Conservation (phyloP, 78 protist genomes). For the Dictyostelium discoideum region DNA sequence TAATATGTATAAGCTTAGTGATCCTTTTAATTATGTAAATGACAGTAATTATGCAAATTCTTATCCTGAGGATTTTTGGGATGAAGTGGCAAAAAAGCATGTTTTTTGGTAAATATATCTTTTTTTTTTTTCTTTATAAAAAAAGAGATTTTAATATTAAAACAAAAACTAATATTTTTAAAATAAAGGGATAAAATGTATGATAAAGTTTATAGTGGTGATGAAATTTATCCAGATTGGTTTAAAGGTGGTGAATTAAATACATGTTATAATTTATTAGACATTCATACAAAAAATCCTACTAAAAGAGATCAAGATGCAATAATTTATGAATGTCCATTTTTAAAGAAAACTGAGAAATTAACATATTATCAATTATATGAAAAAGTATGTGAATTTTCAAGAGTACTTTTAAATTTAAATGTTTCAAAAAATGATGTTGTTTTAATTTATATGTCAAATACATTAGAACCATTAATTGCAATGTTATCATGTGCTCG, state of each 20-base stretch:
- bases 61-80: neutral
- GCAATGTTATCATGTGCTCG: slow-evolving; percentile 97
- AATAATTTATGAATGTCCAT: slow-evolving; percentile 46
- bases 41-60: neutral
- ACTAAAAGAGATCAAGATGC: slow-evolving; percentile 12
- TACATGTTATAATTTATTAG: slow-evolving; percentile 85
- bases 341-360: slow-evolving; percentile 56
- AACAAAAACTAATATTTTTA: too few species aligned
- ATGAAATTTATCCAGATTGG: slow-evolving; percentile 69
- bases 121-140: neutral
- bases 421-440: slow-evolving; percentile 89
- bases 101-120: neutral
- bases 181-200: slow-evolving; percentile 7
- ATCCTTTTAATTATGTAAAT: neutral
- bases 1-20: neutral
- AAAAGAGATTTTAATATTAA: too few species aligned
- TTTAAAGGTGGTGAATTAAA: slow-evolving; percentile 88
- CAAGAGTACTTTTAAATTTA: slow-evolving; percentile 80
- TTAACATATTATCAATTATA: slow-evolving; percentile 6
- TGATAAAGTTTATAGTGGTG: slow-evolving; percentile 6
- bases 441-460: slow-evolving; percentile 94
- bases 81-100: neutral
- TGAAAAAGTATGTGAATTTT: slow-evolving; percentile 79
- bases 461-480: slow-evolving; percentile 68
- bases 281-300: slow-evolving; percentile 28